Conservation (phyloP, 495 filamentous ascomycete species). For the Symbiotaphrina buchneri region DNA sequence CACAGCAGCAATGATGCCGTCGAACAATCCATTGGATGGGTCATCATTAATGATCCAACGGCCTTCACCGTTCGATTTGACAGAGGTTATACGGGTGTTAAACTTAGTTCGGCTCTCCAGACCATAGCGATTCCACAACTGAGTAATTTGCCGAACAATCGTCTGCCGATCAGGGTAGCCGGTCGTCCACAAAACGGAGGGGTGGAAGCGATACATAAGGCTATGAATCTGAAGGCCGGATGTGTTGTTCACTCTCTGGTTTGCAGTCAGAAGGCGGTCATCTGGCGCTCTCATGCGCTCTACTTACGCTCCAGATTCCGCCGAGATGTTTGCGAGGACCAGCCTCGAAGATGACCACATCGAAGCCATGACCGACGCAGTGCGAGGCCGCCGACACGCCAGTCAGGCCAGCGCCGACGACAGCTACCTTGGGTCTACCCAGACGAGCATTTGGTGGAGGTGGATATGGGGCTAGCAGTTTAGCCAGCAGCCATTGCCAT, state of each 20-base stretch:
- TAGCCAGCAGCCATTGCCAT: slow-evolving; percentile 40
- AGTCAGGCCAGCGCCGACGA: slow-evolving; percentile 67
- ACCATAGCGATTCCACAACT: slow-evolving; percentile 56
- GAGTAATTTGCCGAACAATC: slow-evolving; percentile 44
- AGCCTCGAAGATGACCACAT: slow-evolving; percentile 57
- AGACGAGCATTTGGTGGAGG: slow-evolving; percentile 30
- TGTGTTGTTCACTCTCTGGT: slow-evolving; percentile 58
- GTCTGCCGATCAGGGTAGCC: slow-evolving; percentile 56
- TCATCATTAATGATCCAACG: slow-evolving; percentile 71
- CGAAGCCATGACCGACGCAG: slow-evolving; percentile 73
- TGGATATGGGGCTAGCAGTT: slow-evolving; percentile 44
- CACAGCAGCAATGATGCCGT: slow-evolving; percentile 54
- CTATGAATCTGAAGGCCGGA: slow-evolving; percentile 66
- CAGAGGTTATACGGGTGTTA: slow-evolving; percentile 38
- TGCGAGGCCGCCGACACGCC: slow-evolving; percentile 67
- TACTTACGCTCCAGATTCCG: slow-evolving; percentile 64
- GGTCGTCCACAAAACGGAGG: slow-evolving; percentile 45
- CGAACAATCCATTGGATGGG: slow-evolving; percentile 40
- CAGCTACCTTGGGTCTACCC: slow-evolving; percentile 42
- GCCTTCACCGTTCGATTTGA: slow-evolving; percentile 42
- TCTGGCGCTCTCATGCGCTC: background rate
- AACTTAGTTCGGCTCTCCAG: slow-evolving; percentile 50
- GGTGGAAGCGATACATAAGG: slow-evolving; percentile 77
- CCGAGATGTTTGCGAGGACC: slow-evolving; percentile 38
- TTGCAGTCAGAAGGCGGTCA: background rate